Base-by-base conservation (phyloP, 345 rosid genomes). In the Laguncularia racemosa region DNA sequence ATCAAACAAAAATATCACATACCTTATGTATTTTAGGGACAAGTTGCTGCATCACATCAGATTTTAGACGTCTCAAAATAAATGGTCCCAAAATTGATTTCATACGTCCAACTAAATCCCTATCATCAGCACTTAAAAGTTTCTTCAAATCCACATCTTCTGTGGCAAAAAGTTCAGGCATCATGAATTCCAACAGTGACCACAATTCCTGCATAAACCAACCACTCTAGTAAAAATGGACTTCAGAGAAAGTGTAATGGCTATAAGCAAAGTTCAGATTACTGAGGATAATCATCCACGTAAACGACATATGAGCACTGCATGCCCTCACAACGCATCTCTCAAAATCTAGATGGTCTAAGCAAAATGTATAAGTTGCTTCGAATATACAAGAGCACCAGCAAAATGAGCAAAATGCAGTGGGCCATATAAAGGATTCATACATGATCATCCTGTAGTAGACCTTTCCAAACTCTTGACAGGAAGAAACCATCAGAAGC, bases 21-120 rank as follows among this genome's bases (percentile, higher is more conserved):
- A 89, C 97, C 87, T 60, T 79, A 61, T 93, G 99, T 61, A 83
- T 87, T 74, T 93, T 93, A 26, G 95, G 96, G 60, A 85, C 95
- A 66, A 89, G 95, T 67, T 89, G 99, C 73, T 78, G 97, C 99
- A 93, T 87, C 38, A 93, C 97, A 81, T 93, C 99, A 55, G 95
- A 87, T 70, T 93, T 93, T 55, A 93, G 70, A 50, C 97, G 95
- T 69, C 99, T 79, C 82, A 93, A 82, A 60, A 93, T 87, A 73
- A 93, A 93, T 14, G 99, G 99, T 50, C 97, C 97, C 43, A 93
- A 72, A 49, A 89, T 93, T 48, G 96, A 93, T 78, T 93, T 93
- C 95, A 93, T 89, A 52, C 85, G 85, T 57, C 84, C 80, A 73
- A 89, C 76, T 63, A 93, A 72, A 67, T 78, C 92, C 40, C 77